A percentile compares a stretch with the other conserved stretches of the same genome.
Conservation (phyloP, 1,284 basidiomycete species). For the Pyrrhoderma noxium region DNA sequence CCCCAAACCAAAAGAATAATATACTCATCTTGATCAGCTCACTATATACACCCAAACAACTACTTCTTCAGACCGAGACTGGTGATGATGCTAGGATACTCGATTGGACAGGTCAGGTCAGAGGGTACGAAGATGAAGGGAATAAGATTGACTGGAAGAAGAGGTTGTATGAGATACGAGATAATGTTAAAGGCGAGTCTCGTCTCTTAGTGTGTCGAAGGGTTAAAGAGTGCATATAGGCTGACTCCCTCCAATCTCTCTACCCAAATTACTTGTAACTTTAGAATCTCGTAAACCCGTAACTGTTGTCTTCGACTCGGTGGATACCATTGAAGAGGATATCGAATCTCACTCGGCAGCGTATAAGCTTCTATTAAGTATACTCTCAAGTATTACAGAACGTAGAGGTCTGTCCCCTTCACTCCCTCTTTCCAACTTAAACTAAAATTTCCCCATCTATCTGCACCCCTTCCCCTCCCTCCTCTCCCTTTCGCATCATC, state of each 20-base stretch:
- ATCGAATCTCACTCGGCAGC: conserved; percentile 45
- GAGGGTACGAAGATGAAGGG: conserved; percentile 40
- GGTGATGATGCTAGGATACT: conserved; percentile 31
- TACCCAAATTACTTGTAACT: background rate
- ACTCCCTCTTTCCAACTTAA: background rate
- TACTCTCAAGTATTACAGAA: conserved; percentile 36
- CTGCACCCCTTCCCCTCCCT: conserved; percentile 20
- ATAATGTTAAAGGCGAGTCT: conserved; percentile 36
- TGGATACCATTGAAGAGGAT: conserved; percentile 55
- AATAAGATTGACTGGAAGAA: conserved; percentile 25
- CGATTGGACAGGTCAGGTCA: conserved; percentile 48
- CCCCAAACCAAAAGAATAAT: conserved; percentile 24
- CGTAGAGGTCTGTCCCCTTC: conserved; percentile 36
- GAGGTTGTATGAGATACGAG: conserved; percentile 33
- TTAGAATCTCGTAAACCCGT: conserved; percentile 31
- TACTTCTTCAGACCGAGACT: conserved; percentile 30
- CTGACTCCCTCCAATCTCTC: background rate
- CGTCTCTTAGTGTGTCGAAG: background rate
- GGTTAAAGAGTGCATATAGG: conserved; percentile 6
- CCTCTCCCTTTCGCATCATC: conserved; percentile 3
- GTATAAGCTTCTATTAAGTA: conserved; percentile 41
- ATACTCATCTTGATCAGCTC: conserved; percentile 53
- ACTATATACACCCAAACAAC: conserved; percentile 43
- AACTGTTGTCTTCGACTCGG: conserved; percentile 58
- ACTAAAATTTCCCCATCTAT: background rate